Evolutionary conservation across 768 basidiomycete species (phyloP).

Genomic region (Lactifluus subvellereus): DNA sequence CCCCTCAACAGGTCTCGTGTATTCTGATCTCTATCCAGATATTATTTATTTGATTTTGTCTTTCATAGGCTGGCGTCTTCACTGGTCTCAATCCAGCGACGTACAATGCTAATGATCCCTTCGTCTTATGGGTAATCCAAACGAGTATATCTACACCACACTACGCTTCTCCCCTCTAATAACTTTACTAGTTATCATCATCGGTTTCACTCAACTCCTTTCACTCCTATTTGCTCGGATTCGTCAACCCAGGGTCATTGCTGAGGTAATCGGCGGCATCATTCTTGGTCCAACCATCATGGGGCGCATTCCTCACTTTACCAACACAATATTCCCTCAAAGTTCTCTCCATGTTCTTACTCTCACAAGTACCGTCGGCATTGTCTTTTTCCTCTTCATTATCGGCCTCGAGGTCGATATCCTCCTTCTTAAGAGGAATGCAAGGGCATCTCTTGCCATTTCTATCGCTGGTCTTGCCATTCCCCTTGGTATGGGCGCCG

Average conservation of each 20-base stretch:
- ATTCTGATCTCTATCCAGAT: not conserved
- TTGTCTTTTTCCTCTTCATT: conserved; percentile 76
- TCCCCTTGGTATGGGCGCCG: conserved; percentile 79
- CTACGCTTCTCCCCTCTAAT: no score
- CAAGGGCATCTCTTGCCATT: conserved; percentile 49
- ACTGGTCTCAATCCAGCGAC: conserved; percentile 65
- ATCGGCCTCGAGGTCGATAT: conserved; percentile 83
- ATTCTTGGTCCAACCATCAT: conserved; percentile 67
- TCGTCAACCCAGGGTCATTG: conserved; percentile 87
- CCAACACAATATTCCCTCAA: conserved; percentile 34
- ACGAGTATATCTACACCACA: conserved; percentile 42
- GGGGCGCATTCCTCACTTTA: conserved; percentile 75
- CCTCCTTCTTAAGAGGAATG: conserved; percentile 58
- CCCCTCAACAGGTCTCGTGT: conserved; percentile 22
- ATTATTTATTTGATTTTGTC: not conserved
- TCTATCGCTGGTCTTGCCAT: conserved; percentile 64
- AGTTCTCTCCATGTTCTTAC: conserved; percentile 51
- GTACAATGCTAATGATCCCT: conserved; percentile 60
- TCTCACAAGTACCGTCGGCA: conserved; percentile 70
- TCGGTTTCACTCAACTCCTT: conserved; percentile 71
- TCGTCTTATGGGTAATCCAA: conserved; percentile 74
- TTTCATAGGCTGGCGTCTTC: conserved; percentile 63
- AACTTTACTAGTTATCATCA: conserved; percentile 59
- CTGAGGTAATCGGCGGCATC: conserved; percentile 89
- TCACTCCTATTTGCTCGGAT: conserved; percentile 58